phyloP scores from a whole-genome alignment of 192 early-diverging fungal genomes.

The Chytriomyces confervae region DNA sequence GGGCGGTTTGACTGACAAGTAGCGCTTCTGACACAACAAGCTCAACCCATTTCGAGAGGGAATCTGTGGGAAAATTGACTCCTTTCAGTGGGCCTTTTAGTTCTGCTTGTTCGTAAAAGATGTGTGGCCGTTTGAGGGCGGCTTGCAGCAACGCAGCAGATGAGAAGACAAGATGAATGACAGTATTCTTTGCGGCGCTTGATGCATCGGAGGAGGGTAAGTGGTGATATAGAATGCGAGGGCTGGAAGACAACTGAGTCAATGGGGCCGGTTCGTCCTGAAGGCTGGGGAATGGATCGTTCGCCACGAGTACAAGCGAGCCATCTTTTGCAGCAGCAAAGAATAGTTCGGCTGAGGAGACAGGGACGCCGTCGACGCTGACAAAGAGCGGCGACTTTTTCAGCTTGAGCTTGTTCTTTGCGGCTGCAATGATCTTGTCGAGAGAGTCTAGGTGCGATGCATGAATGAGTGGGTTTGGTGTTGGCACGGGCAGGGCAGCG shows the following conservation, averaged over 20 bases:
- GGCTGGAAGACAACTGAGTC: background rate
- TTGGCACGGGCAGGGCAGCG: background rate
- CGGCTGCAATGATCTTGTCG: slow-evolving; percentile 6
- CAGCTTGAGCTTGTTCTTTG: slow-evolving; percentile 40
- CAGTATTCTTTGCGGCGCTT: background rate
- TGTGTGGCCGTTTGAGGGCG: slow-evolving; percentile 49
- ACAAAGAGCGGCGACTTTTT: slow-evolving; percentile 26
- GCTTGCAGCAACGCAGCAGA: slow-evolving; percentile 24
- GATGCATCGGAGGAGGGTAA: background rate
- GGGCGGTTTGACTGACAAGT: background rate
- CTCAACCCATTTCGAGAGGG: slow-evolving; percentile 33
- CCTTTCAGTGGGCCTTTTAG: slow-evolving; percentile 60
- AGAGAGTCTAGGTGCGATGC: background rate
- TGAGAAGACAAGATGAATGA: background rate
- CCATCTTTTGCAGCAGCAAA: slow-evolving; percentile 7
- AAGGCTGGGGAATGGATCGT: background rate
- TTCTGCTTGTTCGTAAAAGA: slow-evolving; percentile 50
- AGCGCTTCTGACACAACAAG: background rate
- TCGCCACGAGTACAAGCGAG: slow-evolving; percentile 23
- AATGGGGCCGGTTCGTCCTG: background rate
- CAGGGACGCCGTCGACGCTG: slow-evolving; percentile 6
- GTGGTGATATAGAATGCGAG: background rate
- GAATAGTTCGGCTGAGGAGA: background rate
- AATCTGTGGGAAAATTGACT: slow-evolving; percentile 50
- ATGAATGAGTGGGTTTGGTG: background rate